Evolutionary conservation across 768 basidiomycete genomes (phyloP).

Genomic region (Leucosporidium scottii): DNA sequence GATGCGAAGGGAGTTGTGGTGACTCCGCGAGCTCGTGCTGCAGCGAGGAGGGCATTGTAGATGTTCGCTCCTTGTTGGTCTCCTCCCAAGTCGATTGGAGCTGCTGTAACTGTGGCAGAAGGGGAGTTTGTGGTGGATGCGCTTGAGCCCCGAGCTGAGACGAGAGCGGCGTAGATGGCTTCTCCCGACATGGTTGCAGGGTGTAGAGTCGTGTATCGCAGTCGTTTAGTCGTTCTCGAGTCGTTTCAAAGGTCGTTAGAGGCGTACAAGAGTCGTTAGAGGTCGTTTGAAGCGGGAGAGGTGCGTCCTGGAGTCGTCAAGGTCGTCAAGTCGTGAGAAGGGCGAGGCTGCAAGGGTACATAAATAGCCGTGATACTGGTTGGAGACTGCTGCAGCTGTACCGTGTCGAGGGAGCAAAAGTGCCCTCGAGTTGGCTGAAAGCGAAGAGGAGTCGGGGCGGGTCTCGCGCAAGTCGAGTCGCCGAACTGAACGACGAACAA

Average conservation of each 20-base stretch:
- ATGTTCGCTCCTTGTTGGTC: conserved; percentile 3
- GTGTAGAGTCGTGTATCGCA: not conserved
- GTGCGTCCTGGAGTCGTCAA: not conserved
- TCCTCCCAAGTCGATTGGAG: not conserved
- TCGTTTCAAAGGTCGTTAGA: too few species aligned
- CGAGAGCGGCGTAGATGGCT: not conserved
- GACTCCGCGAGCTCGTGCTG: not conserved
- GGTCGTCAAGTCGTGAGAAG: not conserved
- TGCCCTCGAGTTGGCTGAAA: too few species aligned
- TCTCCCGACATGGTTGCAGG: not conserved
- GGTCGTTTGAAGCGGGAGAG: too few species aligned
- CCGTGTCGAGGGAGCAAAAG: too few species aligned
- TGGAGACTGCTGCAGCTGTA: too few species aligned
- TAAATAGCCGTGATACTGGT: too few species aligned
- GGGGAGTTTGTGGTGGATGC: not conserved
- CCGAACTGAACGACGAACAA: too few species aligned
- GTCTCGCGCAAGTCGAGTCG: too few species aligned
- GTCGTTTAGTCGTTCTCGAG: not conserved
- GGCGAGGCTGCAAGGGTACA: too few species aligned
- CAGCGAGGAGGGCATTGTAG: conserved; percentile 8
- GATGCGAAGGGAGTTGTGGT: not conserved
- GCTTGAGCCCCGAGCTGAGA: not conserved
- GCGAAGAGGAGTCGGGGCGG: too few species aligned
- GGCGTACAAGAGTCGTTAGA: too few species aligned
- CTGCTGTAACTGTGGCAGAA: not conserved